Base-by-base conservation (phyloP, 148 eudicot genomes). In the Vaccinium darrowii region DNA sequence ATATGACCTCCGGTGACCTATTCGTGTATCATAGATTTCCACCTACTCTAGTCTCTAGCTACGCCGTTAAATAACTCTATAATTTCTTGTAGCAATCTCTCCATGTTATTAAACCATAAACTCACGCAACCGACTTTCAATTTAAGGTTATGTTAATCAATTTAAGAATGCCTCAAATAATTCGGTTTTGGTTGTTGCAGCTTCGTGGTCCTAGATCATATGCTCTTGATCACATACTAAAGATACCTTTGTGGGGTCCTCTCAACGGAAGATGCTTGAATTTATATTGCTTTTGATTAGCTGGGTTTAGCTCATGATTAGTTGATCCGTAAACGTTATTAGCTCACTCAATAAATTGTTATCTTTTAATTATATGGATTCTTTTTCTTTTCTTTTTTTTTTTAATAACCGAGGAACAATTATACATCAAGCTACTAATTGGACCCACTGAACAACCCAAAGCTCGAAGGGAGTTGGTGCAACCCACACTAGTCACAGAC, bases 261-360 rank as follows among this genome's bases (percentile, higher is more conserved):
- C 12, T 4, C 21, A 49, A 39, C 50, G 39, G 79, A 76, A 76
- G 23, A 47, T 47, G 79, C 54, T 76, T 23, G n/a, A 76, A 54
- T 49, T 43, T 8, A n/a, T 21, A 23, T 12, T 10, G 25, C 27
- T 78, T 52, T 33, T 43, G 47, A 43, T 16, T 79, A 65, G 71
- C 71, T 65, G 71, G 63, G 49, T 84, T 33, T 77, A 65, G 56
- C 58, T 62, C 60, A 51, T 84, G 76, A 84, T 84, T 84, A 84
- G 75, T 84, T 84, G 81, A 84, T 84, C 86, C 62, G 81, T 51
- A 8, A 43, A 47, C 82, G 30, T 78, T 39, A 30, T 77, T 84
- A 58, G 85, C 76, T 62, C 49, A 50, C 21, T 56, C 57, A 47
- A 78, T 62, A 58, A 39, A 62, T 15, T 7, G 7, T 76, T 60